Evolutionary conservation across 768 basidiomycete species (phyloP).

Genomic region (Rhizopogon vesiculosus): DNA sequence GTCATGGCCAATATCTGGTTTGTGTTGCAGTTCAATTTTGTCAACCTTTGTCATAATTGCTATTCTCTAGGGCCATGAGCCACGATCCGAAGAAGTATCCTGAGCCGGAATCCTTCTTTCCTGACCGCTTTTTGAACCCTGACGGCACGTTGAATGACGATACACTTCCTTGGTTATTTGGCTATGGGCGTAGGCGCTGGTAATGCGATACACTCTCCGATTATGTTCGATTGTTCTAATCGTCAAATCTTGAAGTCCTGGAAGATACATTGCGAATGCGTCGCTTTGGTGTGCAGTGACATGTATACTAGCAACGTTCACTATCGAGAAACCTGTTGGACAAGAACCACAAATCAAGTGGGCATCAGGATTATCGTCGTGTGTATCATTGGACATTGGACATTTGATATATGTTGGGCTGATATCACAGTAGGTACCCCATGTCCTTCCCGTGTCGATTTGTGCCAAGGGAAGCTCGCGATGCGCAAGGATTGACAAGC

Average conservation of each 20-base stretch:
- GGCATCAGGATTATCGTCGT: slow-evolving; percentile 11
- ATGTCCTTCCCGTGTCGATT: no score
- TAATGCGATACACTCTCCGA: neutral
- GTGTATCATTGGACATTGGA: neutral
- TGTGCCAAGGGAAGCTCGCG: no score
- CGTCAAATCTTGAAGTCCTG: neutral
- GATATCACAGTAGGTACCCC: no score
- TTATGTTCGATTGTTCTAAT: neutral
- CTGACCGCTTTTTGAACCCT: slow-evolving; percentile 9
- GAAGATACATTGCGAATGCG: slow-evolving; percentile 5
- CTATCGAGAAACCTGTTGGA: slow-evolving; percentile 11
- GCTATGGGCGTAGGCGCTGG: slow-evolving; percentile 9
- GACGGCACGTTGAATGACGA: slow-evolving; percentile 7
- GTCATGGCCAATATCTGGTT: slow-evolving; percentile 11
- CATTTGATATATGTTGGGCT: no score
- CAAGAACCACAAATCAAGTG: slow-evolving; percentile 12
- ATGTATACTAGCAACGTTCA: slow-evolving; percentile 12
- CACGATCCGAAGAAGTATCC: slow-evolving; percentile 7
- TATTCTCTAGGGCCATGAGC: slow-evolving; percentile 5
- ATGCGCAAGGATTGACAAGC: no score
- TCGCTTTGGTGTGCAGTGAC: slow-evolving; percentile 3
- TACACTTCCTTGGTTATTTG: slow-evolving; percentile 7
- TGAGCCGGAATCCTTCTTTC: slow-evolving; percentile 4
- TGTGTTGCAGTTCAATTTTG: neutral
- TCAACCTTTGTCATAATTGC: neutral